These are phyloP conservation scores for Lonicera japonica DNA, from an alignment of 129 eudicot species.

Conservation along the genomic window DNA sequence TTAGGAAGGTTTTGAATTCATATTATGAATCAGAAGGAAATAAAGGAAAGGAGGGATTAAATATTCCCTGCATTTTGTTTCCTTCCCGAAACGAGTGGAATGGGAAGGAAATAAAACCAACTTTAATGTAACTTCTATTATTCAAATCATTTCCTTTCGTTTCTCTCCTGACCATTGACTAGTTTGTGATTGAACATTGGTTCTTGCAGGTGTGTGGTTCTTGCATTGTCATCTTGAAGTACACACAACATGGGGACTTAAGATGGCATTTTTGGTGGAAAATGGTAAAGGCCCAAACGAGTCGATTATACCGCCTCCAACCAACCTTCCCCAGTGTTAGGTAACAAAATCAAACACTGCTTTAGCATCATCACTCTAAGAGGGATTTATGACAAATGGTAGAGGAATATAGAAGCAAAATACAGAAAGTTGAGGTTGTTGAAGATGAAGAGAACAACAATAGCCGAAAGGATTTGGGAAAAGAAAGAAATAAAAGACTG, in stretches of 20 bases:
- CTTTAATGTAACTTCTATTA: too few species aligned
- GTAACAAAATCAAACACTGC: not conserved
- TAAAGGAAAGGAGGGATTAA: too few species aligned
- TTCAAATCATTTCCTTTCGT: too few species aligned
- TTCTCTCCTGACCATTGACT: too few species aligned
- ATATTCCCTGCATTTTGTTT: too few species aligned
- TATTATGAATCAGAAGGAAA: too few species aligned
- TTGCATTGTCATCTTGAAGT: conserved; percentile 72
- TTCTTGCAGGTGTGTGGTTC: conserved; percentile 61
- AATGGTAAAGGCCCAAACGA: conserved; percentile 58
- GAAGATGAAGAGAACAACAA: not conserved
- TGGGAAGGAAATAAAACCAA: too few species aligned
- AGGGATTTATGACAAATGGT: not conserved
- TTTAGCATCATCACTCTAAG: not conserved
- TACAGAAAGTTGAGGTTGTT: not conserved
- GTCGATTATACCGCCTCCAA: conserved; percentile 70
- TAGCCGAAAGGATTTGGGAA: not conserved
- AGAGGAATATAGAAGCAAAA: not conserved
- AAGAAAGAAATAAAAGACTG: conserved; percentile 5
- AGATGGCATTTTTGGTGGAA: conserved; percentile 73
- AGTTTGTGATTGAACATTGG: not conserved
- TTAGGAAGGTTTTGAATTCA: too few species aligned
- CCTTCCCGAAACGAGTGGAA: too few species aligned
- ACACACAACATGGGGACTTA: conserved; percentile 84
- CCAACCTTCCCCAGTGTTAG: conserved; percentile 61